Percentiles rank a stretch among this genome's conserved stretches.
Conservation (phyloP, 1,284 basidiomycete genomes). For the Paramarasmius palmivorus region DNA sequence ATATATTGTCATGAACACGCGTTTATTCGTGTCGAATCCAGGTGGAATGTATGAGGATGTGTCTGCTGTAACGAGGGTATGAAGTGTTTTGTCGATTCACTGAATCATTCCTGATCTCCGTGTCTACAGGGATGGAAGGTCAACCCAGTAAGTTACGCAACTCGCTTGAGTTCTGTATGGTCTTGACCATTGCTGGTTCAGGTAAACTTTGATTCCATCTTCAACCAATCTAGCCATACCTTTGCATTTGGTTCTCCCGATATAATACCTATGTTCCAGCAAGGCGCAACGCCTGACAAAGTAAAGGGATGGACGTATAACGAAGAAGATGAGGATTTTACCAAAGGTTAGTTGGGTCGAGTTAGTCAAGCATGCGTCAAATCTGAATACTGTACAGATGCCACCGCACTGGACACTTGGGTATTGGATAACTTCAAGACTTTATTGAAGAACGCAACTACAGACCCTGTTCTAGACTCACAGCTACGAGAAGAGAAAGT, state of each 20-base stretch:
- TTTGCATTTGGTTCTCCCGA: conserved; percentile 90
- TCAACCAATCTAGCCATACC: conserved; percentile 80
- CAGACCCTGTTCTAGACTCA: conserved; percentile 45
- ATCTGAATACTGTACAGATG: conserved; percentile 49
- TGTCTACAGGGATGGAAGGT: conserved; percentile 78
- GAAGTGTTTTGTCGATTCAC: background rate
- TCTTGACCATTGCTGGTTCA: conserved; percentile 23
- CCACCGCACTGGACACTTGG: conserved; percentile 80
- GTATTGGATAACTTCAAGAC: conserved; percentile 66
- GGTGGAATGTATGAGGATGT: conserved; percentile 93
- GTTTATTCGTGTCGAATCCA: conserved; percentile 23
- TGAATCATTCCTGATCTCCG: conserved; percentile 1
- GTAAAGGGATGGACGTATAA: conserved; percentile 80
- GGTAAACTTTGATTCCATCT: conserved; percentile 88
- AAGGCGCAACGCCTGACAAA: conserved; percentile 69
- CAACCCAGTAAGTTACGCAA: conserved; percentile 65
- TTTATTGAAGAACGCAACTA: conserved; percentile 66
- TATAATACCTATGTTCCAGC: conserved; percentile 87
- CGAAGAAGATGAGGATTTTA: conserved; percentile 83
- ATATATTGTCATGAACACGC: background rate
- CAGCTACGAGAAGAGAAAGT: conserved; percentile 58
- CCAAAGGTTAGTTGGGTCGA: too few species aligned
- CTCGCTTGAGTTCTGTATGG: background rate
- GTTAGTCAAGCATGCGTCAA: too few species aligned
- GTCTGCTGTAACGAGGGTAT: conserved; percentile 82